phyloP scores from a whole-genome alignment of 2,329 filamentous ascomycete genomes.

The Zasmidium citrigriseum region DNA sequence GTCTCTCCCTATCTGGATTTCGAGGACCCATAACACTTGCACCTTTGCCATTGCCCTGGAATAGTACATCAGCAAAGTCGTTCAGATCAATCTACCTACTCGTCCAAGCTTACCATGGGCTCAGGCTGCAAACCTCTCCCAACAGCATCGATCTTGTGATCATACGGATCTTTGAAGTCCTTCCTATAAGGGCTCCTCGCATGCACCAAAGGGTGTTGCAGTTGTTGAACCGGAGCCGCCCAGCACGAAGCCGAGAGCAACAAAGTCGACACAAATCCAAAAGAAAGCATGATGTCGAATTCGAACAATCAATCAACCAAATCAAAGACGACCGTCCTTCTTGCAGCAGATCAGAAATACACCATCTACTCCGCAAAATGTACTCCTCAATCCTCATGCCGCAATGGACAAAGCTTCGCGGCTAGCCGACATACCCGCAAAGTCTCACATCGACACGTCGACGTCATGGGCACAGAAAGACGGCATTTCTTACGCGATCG shows the following conservation, averaged over 20 bases:
- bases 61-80: background rate
- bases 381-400: background rate
- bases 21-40: constrained; percentile 69
- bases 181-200: constrained; percentile 58
- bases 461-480: background rate
- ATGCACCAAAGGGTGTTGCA: constrained; percentile 39
- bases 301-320: background rate
- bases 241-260: constrained; percentile 19
- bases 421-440: background rate
- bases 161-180: constrained; percentile 61
- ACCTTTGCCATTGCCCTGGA: constrained; percentile 47
- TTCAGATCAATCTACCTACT: background rate
- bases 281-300: constrained; percentile 9
- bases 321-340: background rate
- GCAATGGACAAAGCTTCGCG: background rate
- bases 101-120: constrained; percentile 48
- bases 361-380: background rate
- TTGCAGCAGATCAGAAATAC: background rate
- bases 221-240: constrained; percentile 36
- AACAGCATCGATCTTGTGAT: constrained; percentile 62
- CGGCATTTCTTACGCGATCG: background rate
- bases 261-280: constrained; percentile 1
- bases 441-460: background rate
- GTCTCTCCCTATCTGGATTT: constrained; percentile 66
- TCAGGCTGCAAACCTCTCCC: constrained; percentile 64